Conservation (phyloP, 495 filamentous ascomycete genomes). For the Lineolata rhizophorae region DNA sequence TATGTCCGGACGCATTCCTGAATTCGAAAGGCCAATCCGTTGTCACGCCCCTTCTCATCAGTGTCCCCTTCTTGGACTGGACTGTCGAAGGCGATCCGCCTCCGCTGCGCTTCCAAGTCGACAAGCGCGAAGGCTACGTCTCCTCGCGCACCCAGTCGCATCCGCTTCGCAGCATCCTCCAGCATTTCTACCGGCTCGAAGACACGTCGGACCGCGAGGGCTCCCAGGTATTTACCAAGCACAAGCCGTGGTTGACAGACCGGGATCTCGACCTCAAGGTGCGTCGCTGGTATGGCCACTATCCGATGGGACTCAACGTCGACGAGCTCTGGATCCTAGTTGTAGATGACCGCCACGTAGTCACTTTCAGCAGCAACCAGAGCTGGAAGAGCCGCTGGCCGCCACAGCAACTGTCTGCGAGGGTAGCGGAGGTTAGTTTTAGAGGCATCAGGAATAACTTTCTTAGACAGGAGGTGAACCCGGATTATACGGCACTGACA, state of each 20-base stretch:
- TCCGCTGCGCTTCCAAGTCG: slow-evolving; percentile 18
- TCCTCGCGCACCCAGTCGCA: slow-evolving; percentile 14
- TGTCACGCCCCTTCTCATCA: slow-evolving; percentile 12
- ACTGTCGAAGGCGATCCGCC: slow-evolving; percentile 13
- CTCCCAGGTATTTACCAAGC: slow-evolving; percentile 17
- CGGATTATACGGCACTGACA: slow-evolving; percentile 15
- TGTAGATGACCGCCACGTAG: slow-evolving; percentile 15
- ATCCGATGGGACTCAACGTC: slow-evolving; percentile 18
- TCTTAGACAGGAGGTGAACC: slow-evolving; percentile 7
- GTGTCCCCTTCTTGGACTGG: slow-evolving; percentile 20
- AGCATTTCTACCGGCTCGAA: slow-evolving; percentile 20
- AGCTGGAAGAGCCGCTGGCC: slow-evolving; percentile 20
- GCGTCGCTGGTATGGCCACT: slow-evolving; percentile 20
- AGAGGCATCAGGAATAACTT: slow-evolving; percentile 16
- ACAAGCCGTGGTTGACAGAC: slow-evolving; percentile 18
- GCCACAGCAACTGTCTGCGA: slow-evolving; percentile 15
- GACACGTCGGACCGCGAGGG: slow-evolving; percentile 18
- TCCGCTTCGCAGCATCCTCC: slow-evolving; percentile 15
- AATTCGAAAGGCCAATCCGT: slow-evolving; percentile 3
- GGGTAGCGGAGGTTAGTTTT: slow-evolving; percentile 19
- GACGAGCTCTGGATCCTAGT: slow-evolving; percentile 21
- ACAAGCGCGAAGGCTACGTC: slow-evolving; percentile 18
- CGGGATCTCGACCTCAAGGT: slow-evolving; percentile 18
- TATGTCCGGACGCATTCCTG: slow-evolving; percentile 2
- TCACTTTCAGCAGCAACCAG: slow-evolving; percentile 21